These are phyloP conservation scores for Claviceps monticola DNA, from an alignment of 2,329 filamentous ascomycete genomes.

Conservation along the genomic window DNA sequence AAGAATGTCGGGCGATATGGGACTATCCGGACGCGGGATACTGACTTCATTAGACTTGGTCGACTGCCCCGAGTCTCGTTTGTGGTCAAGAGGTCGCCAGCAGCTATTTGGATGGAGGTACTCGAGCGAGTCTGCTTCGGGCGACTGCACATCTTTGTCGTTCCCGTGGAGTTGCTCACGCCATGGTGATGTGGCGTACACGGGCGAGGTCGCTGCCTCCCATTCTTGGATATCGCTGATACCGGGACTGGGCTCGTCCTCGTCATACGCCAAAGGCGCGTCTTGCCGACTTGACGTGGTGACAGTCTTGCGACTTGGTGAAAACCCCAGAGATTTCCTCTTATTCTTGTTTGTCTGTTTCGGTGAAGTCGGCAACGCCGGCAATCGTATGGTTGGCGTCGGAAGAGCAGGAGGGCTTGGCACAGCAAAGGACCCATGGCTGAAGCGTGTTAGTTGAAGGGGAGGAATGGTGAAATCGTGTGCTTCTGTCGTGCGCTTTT, in stretches of 20 bases:
- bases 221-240: slow-evolving; percentile 26
- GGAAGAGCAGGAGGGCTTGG: slow-evolving; percentile 1
- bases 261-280: slow-evolving; percentile 10
- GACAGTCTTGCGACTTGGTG: slow-evolving; percentile 1
- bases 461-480: not conserved
- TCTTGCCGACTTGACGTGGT: slow-evolving; percentile 13
- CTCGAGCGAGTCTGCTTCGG: slow-evolving; percentile 9
- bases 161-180: not conserved
- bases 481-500: not conserved
- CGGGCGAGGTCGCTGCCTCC: slow-evolving; percentile 10
- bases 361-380: slow-evolving; percentile 1
- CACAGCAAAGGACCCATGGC: not conserved
- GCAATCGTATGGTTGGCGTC: slow-evolving; percentile 3
- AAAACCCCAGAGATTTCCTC: not conserved
- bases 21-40: slow-evolving; percentile 28
- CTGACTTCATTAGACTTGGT: slow-evolving; percentile 10
- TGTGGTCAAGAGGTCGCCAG: not conserved
- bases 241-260: slow-evolving; percentile 22
- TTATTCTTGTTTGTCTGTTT: not conserved
- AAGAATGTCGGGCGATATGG: slow-evolving; percentile 22
- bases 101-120: slow-evolving; percentile 3
- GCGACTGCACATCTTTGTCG: not conserved
- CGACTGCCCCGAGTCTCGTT: not conserved
- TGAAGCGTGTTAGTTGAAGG: not conserved
- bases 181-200: not conserved